phyloP scores from a whole-genome alignment of 2,329 filamentous ascomycete genomes.

The Ophiostoma tasmaniense region DNA sequence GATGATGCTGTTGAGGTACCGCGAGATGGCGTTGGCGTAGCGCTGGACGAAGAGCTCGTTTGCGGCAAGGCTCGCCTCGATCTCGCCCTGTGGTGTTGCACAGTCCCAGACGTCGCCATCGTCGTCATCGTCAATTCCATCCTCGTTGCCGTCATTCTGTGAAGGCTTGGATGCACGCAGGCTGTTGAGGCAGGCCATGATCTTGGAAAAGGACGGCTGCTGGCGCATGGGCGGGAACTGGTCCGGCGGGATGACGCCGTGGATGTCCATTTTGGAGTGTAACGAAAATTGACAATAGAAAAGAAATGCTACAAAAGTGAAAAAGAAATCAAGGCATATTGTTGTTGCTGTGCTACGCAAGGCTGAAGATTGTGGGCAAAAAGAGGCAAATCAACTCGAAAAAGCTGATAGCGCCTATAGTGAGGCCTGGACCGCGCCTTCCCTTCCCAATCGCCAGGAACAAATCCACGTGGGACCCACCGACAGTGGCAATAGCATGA shows the following conservation, averaged over 20 bases:
- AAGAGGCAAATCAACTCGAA: background rate
- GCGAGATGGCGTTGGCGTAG: conserved; percentile 40
- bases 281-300: background rate
- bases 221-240: conserved; percentile 80
- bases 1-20: conserved; percentile 63
- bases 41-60: conserved; percentile 34
- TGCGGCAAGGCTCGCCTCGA: conserved; percentile 35
- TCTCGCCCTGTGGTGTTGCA: conserved; percentile 34
- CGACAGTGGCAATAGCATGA: background rate
- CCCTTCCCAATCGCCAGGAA: background rate
- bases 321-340: background rate
- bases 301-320: background rate
- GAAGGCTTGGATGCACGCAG: conserved; percentile 50
- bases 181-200: conserved; percentile 57
- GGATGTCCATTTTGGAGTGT: background rate
- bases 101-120: conserved; percentile 51
- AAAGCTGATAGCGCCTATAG: background rate
- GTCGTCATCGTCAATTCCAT: conserved; percentile 26
- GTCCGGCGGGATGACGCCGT: conserved; percentile 23
- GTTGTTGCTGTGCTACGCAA: background rate
- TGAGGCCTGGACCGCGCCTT: background rate
- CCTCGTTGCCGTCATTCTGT: background rate
- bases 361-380: background rate
- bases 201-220: conserved; percentile 55
- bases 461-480: background rate